Evolutionary conservation across 257 asterid species (phyloP), one percentile per base, ranked within the genome.

Genomic region (Petunia axillaris): DNA sequence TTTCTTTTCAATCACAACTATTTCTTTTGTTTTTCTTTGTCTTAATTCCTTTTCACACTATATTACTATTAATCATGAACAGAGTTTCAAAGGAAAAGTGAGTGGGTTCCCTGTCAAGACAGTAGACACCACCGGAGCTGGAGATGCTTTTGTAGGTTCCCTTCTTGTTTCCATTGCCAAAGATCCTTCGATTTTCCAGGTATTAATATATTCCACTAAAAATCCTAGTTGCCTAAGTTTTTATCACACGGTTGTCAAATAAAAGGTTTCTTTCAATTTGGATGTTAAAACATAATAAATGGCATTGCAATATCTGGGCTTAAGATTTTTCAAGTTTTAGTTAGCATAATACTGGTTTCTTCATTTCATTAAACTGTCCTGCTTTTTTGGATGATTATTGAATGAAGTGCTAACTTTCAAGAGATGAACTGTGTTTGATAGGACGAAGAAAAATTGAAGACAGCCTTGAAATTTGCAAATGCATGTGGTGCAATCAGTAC

Each of bases 71-170:
- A n/a, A 8, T 1, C 5, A 65, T 16, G 44, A 8, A 50, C 79
- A 85, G 88, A 65, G 62, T 43, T 84, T 80, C 78, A 82, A 80
- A 81, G 88, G 89, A 5, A 84, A 77, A 36, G 86, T 84, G 36
- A 76, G 35, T 40, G 89, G 89, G 13, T 87, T 64, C 36, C 1
- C 74, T 9, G 91, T 88, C 75, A 88, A 85, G 79, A 55, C 91
- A 16, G 38, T 88, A 0, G 91, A 88, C 82, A 88, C 91, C 59
- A 88, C 91, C 4, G 91, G 91, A 2, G 91, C 91, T 0, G 91
- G 91, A 6, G 91, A 88, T 44, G 71, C 91, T 37, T 88, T 88
- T 67, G 91, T 88, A 5, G 91, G 91, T 5, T 58, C 91, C 6
- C 83, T 88, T 57, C 79, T 88, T 38, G 83, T 80, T 44, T 83